Evolutionary conservation across 1,139 yeast genomes (phyloP), one percentile per base, ranked within the genome.

Genomic region (Diutina neorugosa): DNA sequence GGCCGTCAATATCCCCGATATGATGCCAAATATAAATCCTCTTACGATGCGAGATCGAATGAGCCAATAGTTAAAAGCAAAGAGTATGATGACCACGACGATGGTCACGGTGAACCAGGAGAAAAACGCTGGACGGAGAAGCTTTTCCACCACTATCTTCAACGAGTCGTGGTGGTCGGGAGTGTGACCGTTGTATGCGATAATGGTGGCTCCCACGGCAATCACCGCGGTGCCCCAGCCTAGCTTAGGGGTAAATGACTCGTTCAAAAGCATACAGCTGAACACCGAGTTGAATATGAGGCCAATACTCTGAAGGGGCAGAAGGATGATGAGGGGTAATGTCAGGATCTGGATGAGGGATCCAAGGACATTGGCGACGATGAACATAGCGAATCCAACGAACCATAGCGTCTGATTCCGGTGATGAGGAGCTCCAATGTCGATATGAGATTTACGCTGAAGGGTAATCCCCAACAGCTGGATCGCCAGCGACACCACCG

Each of bases 281-380:
- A 87, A 67, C 1, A 74, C 59, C 4, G 94, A 81, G 66, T 90
- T 90, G 72, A 90, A 89, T 2, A 89, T 91, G 41, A 90, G 74
- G 0, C 96, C 96, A 16, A 85, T 82, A 37, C 96, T 90, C 65
- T 90, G 96, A 52, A 90, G 68, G 0, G 96, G 96, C 41, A 91
- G 83, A 54, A 89, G 66, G 2, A 90, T 77, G 52, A 89, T 85
- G 56, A 90, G 71, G 0, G 96, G 96, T 48, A 90, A 71, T 1
- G 96, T 86, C 1, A 94, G 80, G 47, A 90, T 82, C 66, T 90
- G 96, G 41, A 89, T 85, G 37, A 86, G 74, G 2, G 94, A 85
- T 1, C 97, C 96, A 52, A 89, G 70, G 1, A 90, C 70, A 60
- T 89, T 90, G 52, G 96, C 84, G 11, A 78, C 62, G 41, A 90